Evolutionary conservation across 73 alveolate genomes (phyloP), one percentile per base, ranked within the genome.

Genomic region (Chromera velia): DNA sequence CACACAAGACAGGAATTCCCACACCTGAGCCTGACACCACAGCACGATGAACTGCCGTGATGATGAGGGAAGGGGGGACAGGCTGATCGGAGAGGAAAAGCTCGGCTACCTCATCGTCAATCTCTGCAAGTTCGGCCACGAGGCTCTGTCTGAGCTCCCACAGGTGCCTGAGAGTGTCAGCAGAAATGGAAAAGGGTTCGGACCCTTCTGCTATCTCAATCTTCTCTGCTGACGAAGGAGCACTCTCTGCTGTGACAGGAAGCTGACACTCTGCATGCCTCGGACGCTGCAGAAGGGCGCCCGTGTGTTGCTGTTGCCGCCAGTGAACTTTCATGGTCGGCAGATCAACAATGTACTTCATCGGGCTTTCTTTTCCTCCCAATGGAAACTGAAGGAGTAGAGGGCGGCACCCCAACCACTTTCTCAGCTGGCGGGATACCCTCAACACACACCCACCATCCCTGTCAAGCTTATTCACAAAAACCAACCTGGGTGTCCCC

Each of bases 401-500:
- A 73, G 72, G 89, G 34, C 55, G 83, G 63, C 75, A 86, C 94
- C 30, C 86, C 84, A 32, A 87, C 84, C 66, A 34, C 62, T 63
- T 74, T 0, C 29, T 64, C 81, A 22, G 76, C 91, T 24, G 77
- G 73, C 34, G 63, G 48, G 7, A 85, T 86, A n/a, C 89, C 82
- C 79, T 87, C 72, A 33, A 90, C 0, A 94, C 95, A 46, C 82
- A 90, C n/a, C 87, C 83, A 33, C 88, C 87, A 27, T 89, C 81
- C 48, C 94, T 80, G 76, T 93, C 98, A 87, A 93, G 85, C 81
- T 93, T 93, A 71, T 93, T 93, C 28, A 93, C 87, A 68, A 93
- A 93, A 63, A 92, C 96, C 34, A 93, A 76, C 65, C 96, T 82
- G 22, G 98, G 98, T n/a, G n/a, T n/a, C n/a, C n/a, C n/a, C n/a